phyloP scores from a whole-genome alignment of 1,139 yeast species.

The Chernovozyma aurita region DNA sequence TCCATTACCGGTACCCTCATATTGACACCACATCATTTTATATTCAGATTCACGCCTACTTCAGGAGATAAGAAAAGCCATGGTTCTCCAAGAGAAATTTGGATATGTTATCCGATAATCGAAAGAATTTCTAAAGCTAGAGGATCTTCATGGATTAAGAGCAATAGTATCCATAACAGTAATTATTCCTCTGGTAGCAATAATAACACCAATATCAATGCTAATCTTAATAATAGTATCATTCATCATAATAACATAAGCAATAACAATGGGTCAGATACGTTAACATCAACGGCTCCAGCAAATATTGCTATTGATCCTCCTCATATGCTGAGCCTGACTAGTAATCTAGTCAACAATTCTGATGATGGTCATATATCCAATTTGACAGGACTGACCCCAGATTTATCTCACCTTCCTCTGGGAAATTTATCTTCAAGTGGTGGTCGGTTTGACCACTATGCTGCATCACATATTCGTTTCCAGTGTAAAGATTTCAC shows the following conservation, averaged over 20 bases:
- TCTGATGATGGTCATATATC: not conserved
- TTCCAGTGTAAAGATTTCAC: slow-evolving; percentile 84
- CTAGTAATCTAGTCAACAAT: no score
- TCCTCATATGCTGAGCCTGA: slow-evolving; percentile 5
- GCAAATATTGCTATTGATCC: not conserved
- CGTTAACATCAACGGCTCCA: no score
- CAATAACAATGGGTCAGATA: no score
- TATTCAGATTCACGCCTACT: slow-evolving; percentile 46
- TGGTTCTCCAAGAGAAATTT: slow-evolving; percentile 63
- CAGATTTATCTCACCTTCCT: not conserved
- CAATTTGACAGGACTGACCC: slow-evolving; percentile 2
- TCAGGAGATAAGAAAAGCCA: slow-evolving; percentile 13
- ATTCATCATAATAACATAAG: not conserved
- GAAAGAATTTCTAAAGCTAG: slow-evolving; percentile 58
- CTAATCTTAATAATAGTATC: not conserved
- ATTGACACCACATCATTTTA: slow-evolving; percentile 81
- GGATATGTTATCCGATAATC: slow-evolving; percentile 92
- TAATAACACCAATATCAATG: no score
- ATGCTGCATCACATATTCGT: slow-evolving; percentile 54
- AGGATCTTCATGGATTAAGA: slow-evolving; percentile 41
- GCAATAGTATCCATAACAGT: slow-evolving; percentile 11
- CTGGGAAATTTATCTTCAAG: not conserved
- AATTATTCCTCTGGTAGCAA: no score
- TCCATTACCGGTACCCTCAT: slow-evolving; percentile 66
- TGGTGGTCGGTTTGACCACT: slow-evolving; percentile 39